Evolutionary conservation across 2,329 filamentous ascomycete genomes (phyloP), one percentile per base, ranked within the genome.

Genomic region (Sporothrix sp.): DNA sequence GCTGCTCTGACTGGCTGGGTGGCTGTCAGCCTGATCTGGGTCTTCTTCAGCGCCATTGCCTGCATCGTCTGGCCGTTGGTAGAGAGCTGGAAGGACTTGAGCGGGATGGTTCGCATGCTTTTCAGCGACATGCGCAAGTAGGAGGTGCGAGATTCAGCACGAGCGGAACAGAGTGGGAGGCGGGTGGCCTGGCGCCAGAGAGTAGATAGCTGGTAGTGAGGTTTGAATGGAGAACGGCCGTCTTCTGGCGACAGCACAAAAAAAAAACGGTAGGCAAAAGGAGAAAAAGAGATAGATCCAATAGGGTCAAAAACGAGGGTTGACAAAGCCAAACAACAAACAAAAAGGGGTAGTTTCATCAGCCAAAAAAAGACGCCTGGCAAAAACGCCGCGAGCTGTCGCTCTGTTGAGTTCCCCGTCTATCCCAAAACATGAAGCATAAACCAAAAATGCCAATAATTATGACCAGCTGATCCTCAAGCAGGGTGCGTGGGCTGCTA

Each of bases 1-100:
- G 59, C 57, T 65, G n/a, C 69, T 65, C 40, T 61, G 57, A 16
- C 59, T 58, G 33, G 51, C 55, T 2, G 63, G 66, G 18, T 71
- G 10, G 64, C 67, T 5, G 62, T 70, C 9, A 65, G 64, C 9
- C 64, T 70, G 45, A 63, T 69, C 10, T 71, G 67, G 67, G 63
- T 68, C 7, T 69, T 65, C 63, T 59, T 54, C 28, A 65, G 63
- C 48, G 61, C 65, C 50, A 48, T 59, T 6, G 64, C 66, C 44
- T 70, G 67, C 53, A 63, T 68, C 35, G 55, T 69, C 9, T 69
- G 64, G 59, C 67, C 68, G 8, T 52, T 69, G 25, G 61, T 65
- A 25, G 67, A 70, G 58, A 66, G 63, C 54, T 52, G 40, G 25
- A 27, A 37, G 2, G 45, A 49, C 9, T 30, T 52, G 27, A 32